Evolutionary conservation across 352 stramenopile species (phyloP).

Genomic region (Globisporangium recalcitrans): DNA sequence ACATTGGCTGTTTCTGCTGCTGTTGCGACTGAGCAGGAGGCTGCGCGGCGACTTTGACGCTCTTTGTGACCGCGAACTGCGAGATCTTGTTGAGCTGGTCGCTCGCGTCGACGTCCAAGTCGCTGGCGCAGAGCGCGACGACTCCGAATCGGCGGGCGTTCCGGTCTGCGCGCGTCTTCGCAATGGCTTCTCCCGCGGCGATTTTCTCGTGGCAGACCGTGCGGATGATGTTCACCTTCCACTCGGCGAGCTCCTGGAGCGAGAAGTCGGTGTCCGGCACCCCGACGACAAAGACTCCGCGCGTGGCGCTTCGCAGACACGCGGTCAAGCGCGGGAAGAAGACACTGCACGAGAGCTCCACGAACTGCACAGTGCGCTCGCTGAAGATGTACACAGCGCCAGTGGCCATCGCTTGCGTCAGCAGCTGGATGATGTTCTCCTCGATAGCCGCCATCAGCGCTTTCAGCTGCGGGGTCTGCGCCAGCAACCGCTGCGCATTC

Average conservation of each 20-base stretch:
- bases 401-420: slow-evolving; percentile 23
- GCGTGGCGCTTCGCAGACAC: slow-evolving; percentile 23
- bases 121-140: slow-evolving; percentile 27
- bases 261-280: slow-evolving; percentile 28
- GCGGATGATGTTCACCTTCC: slow-evolving; percentile 45
- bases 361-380: slow-evolving; percentile 30
- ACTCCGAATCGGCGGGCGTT: slow-evolving; percentile 21
- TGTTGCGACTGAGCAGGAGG: background rate
- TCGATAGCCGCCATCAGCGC: slow-evolving; percentile 25
- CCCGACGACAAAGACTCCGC: slow-evolving; percentile 42
- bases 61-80: slow-evolving; percentile 38
- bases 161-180: slow-evolving; percentile 20
- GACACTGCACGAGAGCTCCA: slow-evolving; percentile 35
- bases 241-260: slow-evolving; percentile 30
- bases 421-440: slow-evolving; percentile 27
- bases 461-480: slow-evolving; percentile 15
- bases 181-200: slow-evolving; percentile 15
- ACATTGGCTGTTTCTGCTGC: slow-evolving; percentile 3
- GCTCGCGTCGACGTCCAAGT: slow-evolving; percentile 25
- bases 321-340: slow-evolving; percentile 43
- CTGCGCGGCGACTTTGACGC: slow-evolving; percentile 19
- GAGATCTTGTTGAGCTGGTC: slow-evolving; percentile 26
- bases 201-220: slow-evolving; percentile 36
- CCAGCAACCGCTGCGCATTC: slow-evolving; percentile 17
- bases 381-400: slow-evolving; percentile 45